phyloP scores from a whole-genome alignment of 73 alveolate species.

The Tetrahymena elliotti region DNA sequence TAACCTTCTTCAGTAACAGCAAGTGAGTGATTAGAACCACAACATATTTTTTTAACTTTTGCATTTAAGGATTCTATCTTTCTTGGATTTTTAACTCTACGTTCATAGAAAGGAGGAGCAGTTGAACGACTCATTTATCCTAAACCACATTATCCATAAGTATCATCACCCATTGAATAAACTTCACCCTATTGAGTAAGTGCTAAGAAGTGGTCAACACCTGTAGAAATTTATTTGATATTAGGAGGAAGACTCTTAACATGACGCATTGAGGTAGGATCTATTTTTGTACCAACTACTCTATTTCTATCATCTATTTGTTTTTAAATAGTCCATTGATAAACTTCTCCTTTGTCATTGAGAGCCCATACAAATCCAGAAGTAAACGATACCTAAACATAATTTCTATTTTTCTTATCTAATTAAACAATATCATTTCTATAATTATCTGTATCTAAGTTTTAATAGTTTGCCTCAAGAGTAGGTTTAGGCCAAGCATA shows the following conservation, averaged over 20 bases:
- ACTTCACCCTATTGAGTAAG: slow-evolving; percentile 57
- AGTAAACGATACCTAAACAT: slow-evolving; percentile 43
- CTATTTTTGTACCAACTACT: slow-evolving; percentile 33
- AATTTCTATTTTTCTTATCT: slow-evolving; percentile 22
- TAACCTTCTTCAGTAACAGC: slow-evolving; percentile 59
- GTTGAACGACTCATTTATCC: slow-evolving; percentile 49
- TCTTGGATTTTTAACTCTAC: slow-evolving; percentile 56
- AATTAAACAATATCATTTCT: slow-evolving; percentile 9
- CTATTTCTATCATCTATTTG: slow-evolving; percentile 26
- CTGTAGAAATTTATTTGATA: slow-evolving; percentile 56
- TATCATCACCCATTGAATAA: slow-evolving; percentile 85
- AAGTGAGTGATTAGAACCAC: slow-evolving; percentile 65
- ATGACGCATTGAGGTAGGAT: slow-evolving; percentile 7
- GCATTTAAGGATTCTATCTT: slow-evolving; percentile 42
- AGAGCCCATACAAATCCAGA: slow-evolving; percentile 57
- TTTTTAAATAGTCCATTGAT: slow-evolving; percentile 43
- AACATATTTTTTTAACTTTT: slow-evolving; percentile 42
- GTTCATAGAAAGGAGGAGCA: slow-evolving; percentile 64
- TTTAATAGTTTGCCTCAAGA: background rate
- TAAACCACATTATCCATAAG: slow-evolving; percentile 78
- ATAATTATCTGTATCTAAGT: background rate
- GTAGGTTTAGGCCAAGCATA: slow-evolving; percentile 19
- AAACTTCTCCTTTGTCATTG: slow-evolving; percentile 64
- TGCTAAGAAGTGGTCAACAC: slow-evolving; percentile 75
- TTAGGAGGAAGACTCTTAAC: background rate